Conservation (phyloP, 192 early-diverging fungal genomes). For the Rhizoclosmatium globosum region DNA sequence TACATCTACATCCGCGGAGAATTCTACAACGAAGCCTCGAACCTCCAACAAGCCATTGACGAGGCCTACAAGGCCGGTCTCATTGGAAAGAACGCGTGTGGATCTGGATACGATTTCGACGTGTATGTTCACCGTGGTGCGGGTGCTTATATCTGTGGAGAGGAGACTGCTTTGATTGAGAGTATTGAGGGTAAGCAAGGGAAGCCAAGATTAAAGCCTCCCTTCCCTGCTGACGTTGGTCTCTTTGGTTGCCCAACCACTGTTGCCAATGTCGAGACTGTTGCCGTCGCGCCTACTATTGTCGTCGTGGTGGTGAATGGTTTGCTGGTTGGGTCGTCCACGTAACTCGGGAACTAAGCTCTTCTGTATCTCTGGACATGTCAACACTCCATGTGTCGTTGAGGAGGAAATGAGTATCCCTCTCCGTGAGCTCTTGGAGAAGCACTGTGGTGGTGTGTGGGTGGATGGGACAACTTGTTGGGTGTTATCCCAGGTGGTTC, state of each 20-base stretch:
- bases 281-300: conserved; percentile 98
- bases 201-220: conserved; percentile 99
- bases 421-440: conserved; percentile 89
- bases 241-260: conserved; percentile 99
- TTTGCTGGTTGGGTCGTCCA: conserved; percentile 92
- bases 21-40: conserved; percentile 95
- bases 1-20: conserved; percentile 98
- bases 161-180: conserved; percentile 78
- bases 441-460: conserved; percentile 94
- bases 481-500: conserved; percentile 98
- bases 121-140: conserved; percentile 97
- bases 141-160: conserved; percentile 98
- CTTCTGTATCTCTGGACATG: conserved; percentile 97
- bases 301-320: conserved; percentile 89
- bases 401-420: conserved; percentile 99
- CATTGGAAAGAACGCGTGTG: conserved; percentile 99
- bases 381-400: conserved; percentile 97
- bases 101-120: conserved; percentile 95
- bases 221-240: conserved; percentile 98
- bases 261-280: conserved; percentile 99
- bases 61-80: conserved; percentile 97
- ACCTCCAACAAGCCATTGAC: conserved; percentile 93
- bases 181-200: conserved; percentile 93
- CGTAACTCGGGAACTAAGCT: conserved; percentile 96
- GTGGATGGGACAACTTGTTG: conserved; percentile 98